These are phyloP conservation scores for Emmonsia crescens DNA, from an alignment of 2,329 filamentous ascomycete species.

Conservation along the genomic window DNA sequence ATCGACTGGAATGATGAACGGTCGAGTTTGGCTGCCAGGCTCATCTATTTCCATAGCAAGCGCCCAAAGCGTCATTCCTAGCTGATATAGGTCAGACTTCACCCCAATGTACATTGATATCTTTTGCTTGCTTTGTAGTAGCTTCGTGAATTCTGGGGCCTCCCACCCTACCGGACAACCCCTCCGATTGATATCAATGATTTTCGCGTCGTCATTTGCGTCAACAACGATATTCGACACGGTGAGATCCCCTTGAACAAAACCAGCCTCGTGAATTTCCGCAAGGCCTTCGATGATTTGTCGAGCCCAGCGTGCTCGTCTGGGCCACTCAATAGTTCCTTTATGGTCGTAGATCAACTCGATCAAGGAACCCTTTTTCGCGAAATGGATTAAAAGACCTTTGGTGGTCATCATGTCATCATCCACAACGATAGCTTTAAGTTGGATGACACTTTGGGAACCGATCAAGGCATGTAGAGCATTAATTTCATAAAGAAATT, in stretches of 20 bases:
- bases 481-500: constrained; percentile 96
- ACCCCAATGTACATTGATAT: constrained; percentile 97
- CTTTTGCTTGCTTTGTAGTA: constrained; percentile 79
- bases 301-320: constrained; percentile 74
- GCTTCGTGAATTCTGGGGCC: constrained; percentile 74
- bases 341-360: constrained; percentile 79
- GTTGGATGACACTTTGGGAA: constrained; percentile 68
- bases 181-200: constrained; percentile 95
- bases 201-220: constrained; percentile 71
- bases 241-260: constrained; percentile 95
- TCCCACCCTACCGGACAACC: constrained; percentile 99
- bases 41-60: constrained; percentile 81
- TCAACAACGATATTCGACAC: constrained; percentile 96
- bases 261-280: constrained; percentile 90
- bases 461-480: constrained; percentile 68
- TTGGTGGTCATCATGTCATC: constrained; percentile 64
- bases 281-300: constrained; percentile 84
- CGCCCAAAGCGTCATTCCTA: constrained; percentile 96
- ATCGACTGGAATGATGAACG: constrained; percentile 50
- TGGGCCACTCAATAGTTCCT: constrained; percentile 53
- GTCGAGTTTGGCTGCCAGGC: constrained; percentile 67
- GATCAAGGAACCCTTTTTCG: constrained; percentile 74
- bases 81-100: constrained; percentile 90
- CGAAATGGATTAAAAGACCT: constrained; percentile 79
- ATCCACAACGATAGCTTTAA: constrained; percentile 81